Conservation (phyloP, 1,284 basidiomycete genomes). For the Apiotrichum mycotoxinovorans region DNA sequence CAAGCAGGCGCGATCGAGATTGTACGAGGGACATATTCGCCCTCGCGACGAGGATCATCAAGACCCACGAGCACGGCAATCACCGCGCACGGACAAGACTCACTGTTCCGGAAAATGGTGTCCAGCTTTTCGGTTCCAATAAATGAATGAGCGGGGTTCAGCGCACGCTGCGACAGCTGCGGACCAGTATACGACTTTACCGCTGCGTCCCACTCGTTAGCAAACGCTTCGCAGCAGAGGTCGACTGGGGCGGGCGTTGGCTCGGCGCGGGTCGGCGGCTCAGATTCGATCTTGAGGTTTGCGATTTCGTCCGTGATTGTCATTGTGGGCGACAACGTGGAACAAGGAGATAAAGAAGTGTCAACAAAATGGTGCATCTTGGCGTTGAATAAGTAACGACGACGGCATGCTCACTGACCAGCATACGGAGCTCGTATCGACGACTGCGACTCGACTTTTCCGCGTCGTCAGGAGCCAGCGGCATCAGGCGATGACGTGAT, state of each 20-base stretch:
- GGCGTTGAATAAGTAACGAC: no score
- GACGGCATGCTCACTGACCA: no score
- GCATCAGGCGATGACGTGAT: no score
- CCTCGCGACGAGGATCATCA: no score
- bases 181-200: slow-evolving; percentile 10
- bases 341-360: no score
- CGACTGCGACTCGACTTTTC: no score
- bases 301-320: not conserved
- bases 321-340: no score
- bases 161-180: slow-evolving; percentile 5
- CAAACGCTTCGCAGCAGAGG: slow-evolving; percentile 5
- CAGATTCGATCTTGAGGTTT: not conserved
- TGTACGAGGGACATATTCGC: not conserved
- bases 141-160: not conserved
- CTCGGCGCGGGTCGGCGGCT: not conserved
- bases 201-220: slow-evolving; percentile 13
- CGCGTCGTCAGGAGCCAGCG: no score
- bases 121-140: slow-evolving; percentile 13
- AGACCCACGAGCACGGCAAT: no score
- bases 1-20: not conserved
- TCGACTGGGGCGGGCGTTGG: not conserved
- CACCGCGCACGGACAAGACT: not conserved
- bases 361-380: no score
- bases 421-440: no score
- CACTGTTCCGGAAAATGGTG: slow-evolving; percentile 11